These are phyloP conservation scores for Mycosarcoma mackinlayi DNA, from an alignment of 1,284 basidiomycete genomes.

Conservation along the genomic window DNA sequence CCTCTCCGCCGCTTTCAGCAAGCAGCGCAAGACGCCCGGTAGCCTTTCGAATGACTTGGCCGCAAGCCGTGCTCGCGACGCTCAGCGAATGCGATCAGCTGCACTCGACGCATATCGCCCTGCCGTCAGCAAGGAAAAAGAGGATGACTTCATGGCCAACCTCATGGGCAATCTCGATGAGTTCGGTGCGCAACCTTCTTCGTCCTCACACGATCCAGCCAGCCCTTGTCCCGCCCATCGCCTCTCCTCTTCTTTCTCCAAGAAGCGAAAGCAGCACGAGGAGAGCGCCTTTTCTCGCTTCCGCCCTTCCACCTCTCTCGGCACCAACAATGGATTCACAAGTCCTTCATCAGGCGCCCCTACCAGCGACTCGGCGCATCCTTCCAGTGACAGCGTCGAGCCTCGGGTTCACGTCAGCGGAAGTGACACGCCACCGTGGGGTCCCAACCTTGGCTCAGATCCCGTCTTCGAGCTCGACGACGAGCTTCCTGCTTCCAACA, in stretches of 20 bases:
- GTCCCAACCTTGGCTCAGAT: slow-evolving; percentile 47
- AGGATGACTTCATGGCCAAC: slow-evolving; percentile 66
- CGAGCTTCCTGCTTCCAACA: slow-evolving; percentile 35
- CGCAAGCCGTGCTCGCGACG: slow-evolving; percentile 33
- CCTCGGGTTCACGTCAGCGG: slow-evolving; percentile 57
- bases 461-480: slow-evolving; percentile 47
- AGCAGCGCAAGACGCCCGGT: slow-evolving; percentile 30
- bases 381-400: slow-evolving; percentile 40
- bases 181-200: slow-evolving; percentile 31
- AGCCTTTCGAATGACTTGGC: slow-evolving; percentile 18
- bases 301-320: slow-evolving; percentile 23
- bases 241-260: slow-evolving; percentile 27
- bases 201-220: slow-evolving; percentile 43
- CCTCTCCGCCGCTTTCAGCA: slow-evolving; percentile 44
- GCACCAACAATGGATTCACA: slow-evolving; percentile 40
- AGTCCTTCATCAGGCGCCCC: slow-evolving; percentile 45
- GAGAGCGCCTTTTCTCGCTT: slow-evolving; percentile 40
- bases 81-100: slow-evolving; percentile 29
- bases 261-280: slow-evolving; percentile 45
- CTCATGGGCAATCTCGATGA: slow-evolving; percentile 62
- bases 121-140: slow-evolving; percentile 58
- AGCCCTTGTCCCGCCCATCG: slow-evolving; percentile 38
- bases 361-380: slow-evolving; percentile 44
- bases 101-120: slow-evolving; percentile 50
- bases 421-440: slow-evolving; percentile 63